Percentiles rank a stretch among this genome's conserved stretches.
These are phyloP conservation scores for Ustilago hordei DNA, from an alignment of 1,284 basidiomycete species.

Conservation along the genomic window DNA sequence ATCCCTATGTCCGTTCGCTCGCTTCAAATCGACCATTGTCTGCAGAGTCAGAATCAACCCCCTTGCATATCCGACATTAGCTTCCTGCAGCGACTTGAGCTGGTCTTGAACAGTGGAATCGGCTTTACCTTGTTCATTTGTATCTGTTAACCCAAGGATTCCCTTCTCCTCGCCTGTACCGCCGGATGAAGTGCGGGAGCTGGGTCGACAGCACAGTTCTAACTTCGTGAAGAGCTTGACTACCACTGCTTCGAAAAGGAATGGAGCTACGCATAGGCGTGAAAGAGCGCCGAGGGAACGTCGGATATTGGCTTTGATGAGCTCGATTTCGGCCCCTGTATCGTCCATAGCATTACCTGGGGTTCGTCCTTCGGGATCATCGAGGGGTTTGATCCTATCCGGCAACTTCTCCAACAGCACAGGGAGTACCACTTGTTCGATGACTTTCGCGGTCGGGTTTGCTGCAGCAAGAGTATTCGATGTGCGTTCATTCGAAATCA, in stretches of 20 bases:
- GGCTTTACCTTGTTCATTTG: conserved; percentile 78
- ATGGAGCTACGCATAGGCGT: conserved; percentile 79
- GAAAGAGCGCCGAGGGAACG: conserved; percentile 79
- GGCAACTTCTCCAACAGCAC: conserved; percentile 56
- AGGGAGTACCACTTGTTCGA: conserved; percentile 75
- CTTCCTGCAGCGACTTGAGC: conserved; percentile 30
- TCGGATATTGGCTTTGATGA: conserved; percentile 68
- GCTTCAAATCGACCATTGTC: conserved; percentile 61
- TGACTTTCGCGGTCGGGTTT: conserved; percentile 75
- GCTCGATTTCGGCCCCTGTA: conserved; percentile 34
- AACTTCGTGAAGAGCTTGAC: conserved; percentile 84
- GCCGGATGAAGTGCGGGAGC: conserved; percentile 71
- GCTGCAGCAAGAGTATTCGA: conserved; percentile 80
- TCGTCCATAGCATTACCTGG: conserved; percentile 42
- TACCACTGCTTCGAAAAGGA: conserved; percentile 86
- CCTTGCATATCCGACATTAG: conserved; percentile 62
- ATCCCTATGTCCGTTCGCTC: conserved; percentile 44
- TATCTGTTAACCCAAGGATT: conserved; percentile 77
- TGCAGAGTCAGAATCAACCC: conserved; percentile 62
- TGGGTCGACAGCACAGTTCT: conserved; percentile 79
- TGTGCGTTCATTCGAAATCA: conserved; percentile 75
- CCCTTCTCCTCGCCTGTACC: neutral
- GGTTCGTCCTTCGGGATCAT: conserved; percentile 26
- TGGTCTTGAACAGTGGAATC: conserved; percentile 73
- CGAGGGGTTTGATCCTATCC: conserved; percentile 44